Evolutionary conservation across 805 yeast species (phyloP).

Genomic region (Nadsonia fulvescens): DNA sequence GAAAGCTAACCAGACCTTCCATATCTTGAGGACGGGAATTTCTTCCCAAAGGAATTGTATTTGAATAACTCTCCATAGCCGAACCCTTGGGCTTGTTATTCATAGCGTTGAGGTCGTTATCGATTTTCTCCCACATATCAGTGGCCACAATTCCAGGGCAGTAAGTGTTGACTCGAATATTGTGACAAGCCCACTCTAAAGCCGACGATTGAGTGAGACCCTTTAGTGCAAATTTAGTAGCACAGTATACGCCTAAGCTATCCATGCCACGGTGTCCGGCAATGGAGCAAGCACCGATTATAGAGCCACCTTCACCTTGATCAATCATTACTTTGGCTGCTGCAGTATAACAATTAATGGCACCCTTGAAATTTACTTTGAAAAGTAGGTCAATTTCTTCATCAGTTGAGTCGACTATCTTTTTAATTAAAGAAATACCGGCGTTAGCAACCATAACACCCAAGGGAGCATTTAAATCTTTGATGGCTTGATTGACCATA

Average conservation of each 20-base stretch:
- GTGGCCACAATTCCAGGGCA: slow-evolving; percentile 68
- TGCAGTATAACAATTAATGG: no score
- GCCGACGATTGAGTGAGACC: slow-evolving; percentile 46
- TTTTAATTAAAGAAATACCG: no score
- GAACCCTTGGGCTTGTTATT: slow-evolving; percentile 25
- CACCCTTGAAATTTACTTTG: no score
- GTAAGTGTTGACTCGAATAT: slow-evolving; percentile 49
- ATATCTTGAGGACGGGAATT: slow-evolving; percentile 73
- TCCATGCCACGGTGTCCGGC: slow-evolving; percentile 42
- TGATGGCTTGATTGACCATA: no score
- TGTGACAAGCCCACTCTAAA: slow-evolving; percentile 45
- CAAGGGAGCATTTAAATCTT: no score
- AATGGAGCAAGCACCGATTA: slow-evolving; percentile 46
- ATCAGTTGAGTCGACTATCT: no score
- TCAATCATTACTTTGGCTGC: slow-evolving; percentile 43
- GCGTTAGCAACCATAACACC: no score
- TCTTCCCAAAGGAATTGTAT: slow-evolving; percentile 55
- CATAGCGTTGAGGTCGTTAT: no score
- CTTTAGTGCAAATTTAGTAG: slow-evolving; percentile 49
- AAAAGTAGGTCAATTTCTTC: no score
- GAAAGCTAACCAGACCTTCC: slow-evolving; percentile 55
- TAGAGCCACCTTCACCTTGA: slow-evolving; percentile 31
- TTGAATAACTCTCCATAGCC: slow-evolving; percentile 30
- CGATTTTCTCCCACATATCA: slow-evolving; percentile 33
- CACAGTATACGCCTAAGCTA: slow-evolving; percentile 34